Percentiles rank a stretch among this genome's conserved stretches.
These are phyloP conservation scores for Trametes villosa DNA, from an alignment of 768 basidiomycete species.

Conservation along the genomic window DNA sequence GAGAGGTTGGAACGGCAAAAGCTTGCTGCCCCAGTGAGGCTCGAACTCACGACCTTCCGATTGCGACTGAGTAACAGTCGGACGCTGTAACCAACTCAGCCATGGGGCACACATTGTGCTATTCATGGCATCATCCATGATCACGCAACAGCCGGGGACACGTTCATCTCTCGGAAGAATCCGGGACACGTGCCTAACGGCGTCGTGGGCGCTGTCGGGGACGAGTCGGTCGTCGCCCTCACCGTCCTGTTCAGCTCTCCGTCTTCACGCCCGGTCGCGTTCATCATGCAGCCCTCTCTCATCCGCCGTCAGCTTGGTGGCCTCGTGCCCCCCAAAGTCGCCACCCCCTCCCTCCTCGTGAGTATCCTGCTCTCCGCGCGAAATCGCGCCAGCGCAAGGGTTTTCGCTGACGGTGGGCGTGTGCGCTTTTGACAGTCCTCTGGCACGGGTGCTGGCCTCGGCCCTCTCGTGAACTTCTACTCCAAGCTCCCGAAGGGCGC, in stretches of 20 bases:
- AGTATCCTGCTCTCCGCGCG: constrained; percentile 35
- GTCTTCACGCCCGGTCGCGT: constrained; percentile 25
- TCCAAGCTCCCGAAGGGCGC: constrained; percentile 94
- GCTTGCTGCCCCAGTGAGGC: constrained; percentile 51
- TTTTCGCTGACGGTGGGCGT: constrained; percentile 3
- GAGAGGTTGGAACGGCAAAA: not conserved
- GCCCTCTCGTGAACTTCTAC: constrained; percentile 92
- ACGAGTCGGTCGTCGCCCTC: not conserved
- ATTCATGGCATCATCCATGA: not conserved
- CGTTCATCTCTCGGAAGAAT: constrained; percentile 2
- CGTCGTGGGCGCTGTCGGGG: not conserved
- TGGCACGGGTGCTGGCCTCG: constrained; percentile 79
- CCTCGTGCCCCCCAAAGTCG: constrained; percentile 94
- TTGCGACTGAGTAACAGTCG: constrained; percentile 59
- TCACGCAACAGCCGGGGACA: not conserved
- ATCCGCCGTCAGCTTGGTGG: constrained; percentile 83
- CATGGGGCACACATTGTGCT: constrained; percentile 54
- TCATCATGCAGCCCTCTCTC: constrained; percentile 80
- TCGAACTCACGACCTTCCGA: constrained; percentile 76
- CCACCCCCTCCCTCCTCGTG: constrained; percentile 88
- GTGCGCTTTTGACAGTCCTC: constrained; percentile 58
- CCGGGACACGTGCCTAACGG: constrained; percentile 12
- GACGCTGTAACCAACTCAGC: constrained; percentile 82
- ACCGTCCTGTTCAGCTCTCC: constrained; percentile 7
- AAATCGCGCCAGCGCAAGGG: not conserved